phyloP scores from a whole-genome alignment of 495 filamentous ascomycete species.

The Penicillium argentinense region DNA sequence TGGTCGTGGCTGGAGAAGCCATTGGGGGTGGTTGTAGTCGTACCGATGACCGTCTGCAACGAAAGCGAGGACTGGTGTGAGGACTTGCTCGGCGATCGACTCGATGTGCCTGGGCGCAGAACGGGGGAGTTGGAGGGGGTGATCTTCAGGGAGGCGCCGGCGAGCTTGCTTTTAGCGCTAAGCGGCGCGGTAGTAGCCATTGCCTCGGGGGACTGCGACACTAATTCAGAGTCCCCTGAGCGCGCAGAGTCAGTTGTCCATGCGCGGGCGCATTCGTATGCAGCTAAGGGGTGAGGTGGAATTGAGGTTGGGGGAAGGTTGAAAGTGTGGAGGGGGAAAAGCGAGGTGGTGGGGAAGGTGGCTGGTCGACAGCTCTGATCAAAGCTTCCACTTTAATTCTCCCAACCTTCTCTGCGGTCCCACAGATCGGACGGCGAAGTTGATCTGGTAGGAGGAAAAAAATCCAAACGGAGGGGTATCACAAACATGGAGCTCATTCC shows the following conservation, averaged over 20 bases:
- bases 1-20: conserved; percentile 80
- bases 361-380: not conserved
- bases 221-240: conserved; percentile 29
- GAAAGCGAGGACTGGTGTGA: conserved; percentile 57
- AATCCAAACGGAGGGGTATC: not conserved
- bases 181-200: conserved; percentile 41
- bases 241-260: conserved; percentile 21
- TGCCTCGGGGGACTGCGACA: conserved; percentile 18
- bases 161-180: conserved; percentile 38
- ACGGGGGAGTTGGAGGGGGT: conserved; percentile 80
- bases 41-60: conserved; percentile 82
- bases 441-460: not conserved
- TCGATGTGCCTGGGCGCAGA: conserved; percentile 57
- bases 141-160: conserved; percentile 58
- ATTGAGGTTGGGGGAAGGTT: not conserved
- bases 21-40: conserved; percentile 79
- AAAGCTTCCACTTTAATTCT: too few relatives aligned
- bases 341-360: not conserved
- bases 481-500: conserved; percentile 20
- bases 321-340: conserved; percentile 5
- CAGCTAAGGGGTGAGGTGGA: not conserved
- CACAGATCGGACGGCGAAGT: too few relatives aligned
- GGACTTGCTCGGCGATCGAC: conserved; percentile 62
- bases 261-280: conserved; percentile 9
- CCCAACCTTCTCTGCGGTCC: too few relatives aligned